Evolutionary conservation across 2,329 filamentous ascomycete species (phyloP), one percentile per base, ranked within the genome.

Genomic region (Claviceps sp.): DNA sequence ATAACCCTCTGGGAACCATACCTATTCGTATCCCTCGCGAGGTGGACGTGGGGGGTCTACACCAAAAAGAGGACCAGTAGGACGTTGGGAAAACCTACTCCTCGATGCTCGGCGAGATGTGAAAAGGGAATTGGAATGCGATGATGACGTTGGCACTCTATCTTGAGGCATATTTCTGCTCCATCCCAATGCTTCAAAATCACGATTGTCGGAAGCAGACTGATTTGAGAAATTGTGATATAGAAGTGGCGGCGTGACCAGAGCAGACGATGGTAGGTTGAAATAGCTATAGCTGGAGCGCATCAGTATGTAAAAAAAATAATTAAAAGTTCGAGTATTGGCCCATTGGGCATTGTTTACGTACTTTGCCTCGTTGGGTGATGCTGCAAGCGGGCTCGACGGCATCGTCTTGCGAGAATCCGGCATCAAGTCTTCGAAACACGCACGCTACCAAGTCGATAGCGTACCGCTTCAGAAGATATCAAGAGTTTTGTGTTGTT

Each of bases 1-100:
- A 60, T 79, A 82, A 5, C 78, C 78, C 49, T 73, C 74, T 1
- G 78, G 78, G 60, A 78, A 80, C 78, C 78, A 81, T 23, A 81
- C 78, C 78, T 77, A 82, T 65, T 82, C 78, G 58, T 65, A 70
- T 42, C 78, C 77, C 45, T 74, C 69, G 47, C 65, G 73, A 50
- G 78, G 65, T n/a, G 74, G 71, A 2, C 78, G 72, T 23, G 78
- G 78, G 2, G 78, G 78, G 52, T 81, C 77, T 29, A 75, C 61
- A 16, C 61, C 63, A 17, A 62, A 66, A 6, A 51, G 53, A 23
- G 56, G 22, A 16, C 39, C 38, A n/a, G 52, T 45, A 13, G 29
- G 49, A 14, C 16, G 50, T 17, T 49, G 54, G 50, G 16, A 58
- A 54, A 14, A 40, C 3, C 36, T 22, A 11, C 23, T 22, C 11